Percentiles rank a stretch among this genome's conserved stretches.
phyloP scores from a whole-genome alignment of 2,329 filamentous ascomycete species.

The Fusarium goolgardi region DNA sequence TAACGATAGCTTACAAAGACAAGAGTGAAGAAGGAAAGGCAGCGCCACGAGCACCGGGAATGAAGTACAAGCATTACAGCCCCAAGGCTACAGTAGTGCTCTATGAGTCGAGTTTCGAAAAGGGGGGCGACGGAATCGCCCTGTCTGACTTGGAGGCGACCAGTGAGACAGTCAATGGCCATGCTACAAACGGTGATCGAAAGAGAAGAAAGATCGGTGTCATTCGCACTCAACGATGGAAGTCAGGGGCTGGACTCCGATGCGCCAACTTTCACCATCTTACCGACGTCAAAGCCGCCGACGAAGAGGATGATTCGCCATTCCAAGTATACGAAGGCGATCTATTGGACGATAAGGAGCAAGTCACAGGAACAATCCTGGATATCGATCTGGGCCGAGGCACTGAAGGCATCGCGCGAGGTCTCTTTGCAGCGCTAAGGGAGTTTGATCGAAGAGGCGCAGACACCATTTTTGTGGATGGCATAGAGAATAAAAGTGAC shows the following conservation, averaged over 20 bases:
- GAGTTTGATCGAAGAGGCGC: slow-evolving; percentile 84
- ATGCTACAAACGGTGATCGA: slow-evolving; percentile 33
- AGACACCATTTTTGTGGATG: slow-evolving; percentile 90
- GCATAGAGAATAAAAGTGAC: slow-evolving; percentile 81
- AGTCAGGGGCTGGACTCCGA: slow-evolving; percentile 55
- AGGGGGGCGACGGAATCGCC: slow-evolving; percentile 52
- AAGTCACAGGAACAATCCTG: slow-evolving; percentile 60
- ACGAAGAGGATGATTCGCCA: slow-evolving; percentile 47
- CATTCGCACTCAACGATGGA: slow-evolving; percentile 68
- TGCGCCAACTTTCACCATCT: slow-evolving; percentile 47
- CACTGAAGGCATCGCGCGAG: slow-evolving; percentile 81
- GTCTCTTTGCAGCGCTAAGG: slow-evolving; percentile 86
- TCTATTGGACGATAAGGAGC: slow-evolving; percentile 51
- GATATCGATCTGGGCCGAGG: slow-evolving; percentile 80
- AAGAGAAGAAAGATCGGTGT: slow-evolving; percentile 58
- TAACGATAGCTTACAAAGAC: slow-evolving; percentile 83
- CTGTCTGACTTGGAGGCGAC: slow-evolving; percentile 51
- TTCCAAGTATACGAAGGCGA: slow-evolving; percentile 58
- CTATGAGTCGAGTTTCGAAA: slow-evolving; percentile 70
- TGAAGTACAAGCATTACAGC: slow-evolving; percentile 99
- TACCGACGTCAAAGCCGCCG: slow-evolving; percentile 35
- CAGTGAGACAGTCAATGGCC: slow-evolving; percentile 40
- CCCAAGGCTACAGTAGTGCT: slow-evolving; percentile 87
- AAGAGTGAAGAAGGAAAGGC: slow-evolving; percentile 71
- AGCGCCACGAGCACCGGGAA: slow-evolving; percentile 86